phyloP scores from a whole-genome alignment of 768 basidiomycete species.

The Sporobolomyces pararoseus region DNA sequence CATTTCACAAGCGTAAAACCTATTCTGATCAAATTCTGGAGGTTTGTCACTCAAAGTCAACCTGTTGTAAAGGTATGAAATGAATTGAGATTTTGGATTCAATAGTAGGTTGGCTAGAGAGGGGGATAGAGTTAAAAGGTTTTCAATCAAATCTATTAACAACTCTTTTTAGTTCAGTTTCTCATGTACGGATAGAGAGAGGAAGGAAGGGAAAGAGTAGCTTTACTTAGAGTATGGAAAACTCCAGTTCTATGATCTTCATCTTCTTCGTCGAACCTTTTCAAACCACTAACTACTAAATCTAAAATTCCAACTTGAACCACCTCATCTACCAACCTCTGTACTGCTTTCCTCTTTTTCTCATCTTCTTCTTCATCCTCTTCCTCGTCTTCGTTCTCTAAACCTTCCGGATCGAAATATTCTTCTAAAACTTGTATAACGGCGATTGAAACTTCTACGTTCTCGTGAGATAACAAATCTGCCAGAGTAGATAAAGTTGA shows the following conservation, averaged over 20 bases:
- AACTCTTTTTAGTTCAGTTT: neutral
- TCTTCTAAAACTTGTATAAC: constrained; percentile 88
- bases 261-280: constrained; percentile 81
- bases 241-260: constrained; percentile 87
- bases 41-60: constrained; percentile 57
- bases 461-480: constrained; percentile 79
- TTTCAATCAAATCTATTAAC: constrained; percentile 78
- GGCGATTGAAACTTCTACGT: constrained; percentile 94
- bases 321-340: constrained; percentile 58
- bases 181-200: neutral
- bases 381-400: constrained; percentile 61
- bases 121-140: constrained; percentile 80
- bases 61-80: constrained; percentile 75
- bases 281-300: constrained; percentile 80
- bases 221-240: constrained; percentile 78
- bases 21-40: constrained; percentile 71
- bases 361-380: constrained; percentile 61
- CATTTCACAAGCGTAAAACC: constrained; percentile 86
- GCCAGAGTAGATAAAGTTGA: constrained; percentile 67
- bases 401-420: constrained; percentile 92
- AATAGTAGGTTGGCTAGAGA: constrained; percentile 66
- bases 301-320: constrained; percentile 75
- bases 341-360: constrained; percentile 25
- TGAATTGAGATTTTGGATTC: constrained; percentile 62
- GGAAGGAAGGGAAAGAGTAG: neutral